A percentile compares a stretch with the other conserved stretches of the same genome.
Conservation (phyloP, 352 stramenopile species). For the Pythium aristosporum region DNA sequence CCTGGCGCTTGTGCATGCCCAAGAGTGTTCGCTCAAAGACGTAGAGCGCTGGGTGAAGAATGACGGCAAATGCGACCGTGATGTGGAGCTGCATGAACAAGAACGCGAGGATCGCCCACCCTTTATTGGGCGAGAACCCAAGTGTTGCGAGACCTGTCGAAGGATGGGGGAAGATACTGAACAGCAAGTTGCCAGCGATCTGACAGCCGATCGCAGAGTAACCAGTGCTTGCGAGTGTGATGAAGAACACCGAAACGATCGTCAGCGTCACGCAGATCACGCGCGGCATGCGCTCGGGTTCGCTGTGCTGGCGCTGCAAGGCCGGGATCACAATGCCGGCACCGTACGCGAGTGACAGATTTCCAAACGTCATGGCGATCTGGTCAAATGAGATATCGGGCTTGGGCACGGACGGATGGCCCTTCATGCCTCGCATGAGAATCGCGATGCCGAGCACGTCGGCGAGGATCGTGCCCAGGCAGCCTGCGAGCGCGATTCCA, state of each 20-base stretch:
- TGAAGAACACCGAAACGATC: constrained; percentile 37
- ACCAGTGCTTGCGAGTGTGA: constrained; percentile 28
- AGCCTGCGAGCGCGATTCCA: constrained; percentile 28
- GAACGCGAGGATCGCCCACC: constrained; percentile 30
- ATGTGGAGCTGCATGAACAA: constrained; percentile 49
- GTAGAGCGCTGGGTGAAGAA: constrained; percentile 34
- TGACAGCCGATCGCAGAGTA: constrained; percentile 33
- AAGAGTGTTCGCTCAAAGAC: constrained; percentile 30
- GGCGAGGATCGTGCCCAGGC: constrained; percentile 31
- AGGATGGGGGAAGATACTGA: constrained; percentile 16
- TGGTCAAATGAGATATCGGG: constrained; percentile 30
- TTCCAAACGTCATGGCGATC: constrained; percentile 34
- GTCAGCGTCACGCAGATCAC: constrained; percentile 36
- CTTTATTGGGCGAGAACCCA: constrained; percentile 28
- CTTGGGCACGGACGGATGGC: constrained; percentile 10
- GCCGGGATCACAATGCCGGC: constrained; percentile 38
- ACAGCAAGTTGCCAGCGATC: constrained; percentile 38
- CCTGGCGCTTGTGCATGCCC: constrained; percentile 21
- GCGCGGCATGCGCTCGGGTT: constrained; percentile 37
- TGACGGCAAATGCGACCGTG: constrained; percentile 34
- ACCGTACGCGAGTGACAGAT: constrained; percentile 36
- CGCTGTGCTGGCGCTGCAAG: constrained; percentile 32
- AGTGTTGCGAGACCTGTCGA: constrained; percentile 17
- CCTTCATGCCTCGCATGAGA: constrained; percentile 29
- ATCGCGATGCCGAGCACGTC: constrained; percentile 30